Evolutionary conservation across 495 filamentous ascomycete species (phyloP), one percentile per base, ranked within the genome.

Genomic region (Cercophora sp.): DNA sequence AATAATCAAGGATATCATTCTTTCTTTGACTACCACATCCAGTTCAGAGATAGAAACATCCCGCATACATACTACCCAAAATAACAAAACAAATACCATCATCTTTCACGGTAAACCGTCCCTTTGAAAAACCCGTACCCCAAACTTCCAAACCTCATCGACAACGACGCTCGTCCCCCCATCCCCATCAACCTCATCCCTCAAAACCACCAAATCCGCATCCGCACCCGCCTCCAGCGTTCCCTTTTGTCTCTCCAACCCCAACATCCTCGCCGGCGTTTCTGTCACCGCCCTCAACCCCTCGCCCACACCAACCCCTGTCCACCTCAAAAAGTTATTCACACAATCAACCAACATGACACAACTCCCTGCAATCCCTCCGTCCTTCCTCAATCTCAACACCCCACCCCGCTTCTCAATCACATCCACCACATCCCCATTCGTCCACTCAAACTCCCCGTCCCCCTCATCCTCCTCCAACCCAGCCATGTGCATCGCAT

Each of bases 341-440:
- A 91, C 82, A 61, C 89, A 94, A 59, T 89, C 85, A 25, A 90
- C 80, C 8, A 94, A 75, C 4, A 84, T 84, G 35, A 84, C 79
- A 0, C 84, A 84, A 56, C 81, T 84, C 8, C 84, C 88, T 2
- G 88, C 88, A 65, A 92, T 88, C 55, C 79, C 84, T 43, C 86
- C 79, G 1, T 79, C 83, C 0, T 81, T 85, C 66, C 89, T 82
- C 1, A 89, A 69, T 3, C 82, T 84, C 41, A 92, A 61, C 24
- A 82, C 73, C 0, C 78, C 68, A 0, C 87, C 88, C 32, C 74
- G 79, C 70, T 92, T 91, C 13, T 83, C 65, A 26, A 76, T 72
- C 32, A 55, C 65, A 8, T 71, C 62, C 57, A 85, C 84, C 5
- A 73, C 72, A 55, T 85, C 82, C 15, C 87, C 87, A 59, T 92